Base-by-base conservation (phyloP, 345 rosid species). In the Kernera saxatilis region DNA sequence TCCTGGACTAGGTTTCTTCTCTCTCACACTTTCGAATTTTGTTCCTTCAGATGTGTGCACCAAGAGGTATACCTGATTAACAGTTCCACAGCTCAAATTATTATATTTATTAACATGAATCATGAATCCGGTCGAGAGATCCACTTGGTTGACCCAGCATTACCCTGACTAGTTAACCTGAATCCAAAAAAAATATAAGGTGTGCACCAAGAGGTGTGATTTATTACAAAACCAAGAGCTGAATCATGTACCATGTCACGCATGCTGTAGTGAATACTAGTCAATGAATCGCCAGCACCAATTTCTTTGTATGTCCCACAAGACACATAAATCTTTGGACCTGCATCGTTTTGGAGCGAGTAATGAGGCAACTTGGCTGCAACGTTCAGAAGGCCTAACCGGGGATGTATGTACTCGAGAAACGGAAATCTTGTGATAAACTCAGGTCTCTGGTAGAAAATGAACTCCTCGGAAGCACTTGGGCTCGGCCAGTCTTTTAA, bases 401-500 rank as follows among this genome's bases (percentile, higher is more conserved):
- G 86, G 37, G 99, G 87, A 79, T 95, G 97, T 33, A 88, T 88
- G 82, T 84, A 92, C 83, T 92, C 96, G n/a, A 88, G 93, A 46
- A 92, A 76, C n/a, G 98, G 99, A 78, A 95, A 78, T 82, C 85
- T 85, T 81, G 83, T 85, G 64, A 95, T 83, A 74, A 88, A 92
- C 72, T 95, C 99, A 40, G 96, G 89, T 76, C 92, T 85, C 69
- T 87, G 96, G 78, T 88, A 86, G 79, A 86, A 76, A 69, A 95
- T 77, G 72, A 95, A 88, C 79, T 92, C 99, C 77, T 95, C 99
- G 3, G 92, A 84, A 59, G 93, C 91, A 82, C 86, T 83, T 5
- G 98, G 91, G 37, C 94, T 85, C 68, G 99, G 98, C 98, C 99
- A 95, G 65, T 95, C 96, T 75, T 93, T 87, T 82, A 93, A 80